A percentile compares a stretch with the other conserved stretches of the same genome.
These are phyloP conservation scores for Suillus lakei DNA, from an alignment of 768 basidiomycete species.

Conservation along the genomic window DNA sequence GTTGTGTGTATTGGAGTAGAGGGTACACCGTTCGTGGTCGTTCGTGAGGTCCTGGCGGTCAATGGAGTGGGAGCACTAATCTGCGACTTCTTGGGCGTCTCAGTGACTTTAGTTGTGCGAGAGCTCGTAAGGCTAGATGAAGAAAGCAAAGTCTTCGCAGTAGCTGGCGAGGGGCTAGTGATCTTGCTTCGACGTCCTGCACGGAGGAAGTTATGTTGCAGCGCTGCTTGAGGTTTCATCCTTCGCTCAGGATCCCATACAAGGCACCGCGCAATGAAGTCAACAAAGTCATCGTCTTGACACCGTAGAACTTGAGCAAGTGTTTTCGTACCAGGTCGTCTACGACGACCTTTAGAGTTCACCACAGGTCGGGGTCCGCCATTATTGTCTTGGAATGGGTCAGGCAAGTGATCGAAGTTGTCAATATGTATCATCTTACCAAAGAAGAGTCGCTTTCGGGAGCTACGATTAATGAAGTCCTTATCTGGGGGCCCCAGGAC, in stretches of 20 bases:
- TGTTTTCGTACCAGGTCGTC: conserved; percentile 90
- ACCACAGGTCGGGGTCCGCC: conserved; percentile 93
- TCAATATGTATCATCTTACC: conserved; percentile 55
- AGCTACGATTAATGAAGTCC: conserved; percentile 92
- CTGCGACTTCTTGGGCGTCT: conserved; percentile 87
- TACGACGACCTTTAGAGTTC: conserved; percentile 94
- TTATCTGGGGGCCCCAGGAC: conserved; percentile 95
- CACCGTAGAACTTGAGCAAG: conserved; percentile 88
- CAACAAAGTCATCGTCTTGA: conserved; percentile 94
- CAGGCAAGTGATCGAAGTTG: conserved; percentile 6
- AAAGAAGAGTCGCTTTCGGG: conserved; percentile 94
- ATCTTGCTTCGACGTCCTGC: conserved; percentile 62
- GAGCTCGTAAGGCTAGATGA: conserved; percentile 60
- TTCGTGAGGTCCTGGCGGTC: conserved; percentile 74
- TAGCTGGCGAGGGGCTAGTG: conserved; percentile 44
- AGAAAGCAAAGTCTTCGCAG: conserved; percentile 60
- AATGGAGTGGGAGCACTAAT: conserved; percentile 90
- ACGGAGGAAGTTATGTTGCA: conserved; percentile 89
- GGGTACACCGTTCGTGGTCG: conserved; percentile 51
- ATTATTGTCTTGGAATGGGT: conserved; percentile 70
- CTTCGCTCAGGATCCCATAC: conserved; percentile 97
- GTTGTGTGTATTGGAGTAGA: conserved; percentile 66
- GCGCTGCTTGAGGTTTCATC: conserved; percentile 89
- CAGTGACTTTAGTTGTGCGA: conserved; percentile 59
- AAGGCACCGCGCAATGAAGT: conserved; percentile 97